phyloP scores from a whole-genome alignment of 75 land plant species.

The Pinus tabuliformis region DNA sequence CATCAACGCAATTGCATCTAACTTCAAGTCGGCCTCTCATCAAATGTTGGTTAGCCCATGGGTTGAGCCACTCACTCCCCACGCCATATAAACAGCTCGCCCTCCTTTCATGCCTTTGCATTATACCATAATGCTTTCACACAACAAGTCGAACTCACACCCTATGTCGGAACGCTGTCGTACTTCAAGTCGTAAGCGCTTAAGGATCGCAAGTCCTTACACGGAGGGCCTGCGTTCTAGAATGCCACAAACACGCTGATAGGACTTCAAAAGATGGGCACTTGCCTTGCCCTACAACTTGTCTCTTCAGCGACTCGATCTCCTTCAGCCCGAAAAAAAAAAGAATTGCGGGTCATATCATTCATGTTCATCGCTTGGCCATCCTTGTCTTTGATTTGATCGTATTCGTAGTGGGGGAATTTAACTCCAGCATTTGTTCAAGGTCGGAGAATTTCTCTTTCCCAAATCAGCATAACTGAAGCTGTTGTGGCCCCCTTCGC shows the following conservation, averaged over 20 bases:
- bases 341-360: constrained; percentile 11
- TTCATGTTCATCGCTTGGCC: neutral
- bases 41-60: no score
- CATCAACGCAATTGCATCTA: no score
- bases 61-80: no score
- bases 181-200: no score
- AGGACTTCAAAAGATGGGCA: constrained; percentile 32
- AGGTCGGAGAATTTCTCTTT: constrained; percentile 29
- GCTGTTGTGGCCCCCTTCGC: constrained; percentile 32
- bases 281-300: neutral
- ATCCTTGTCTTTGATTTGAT: neutral
- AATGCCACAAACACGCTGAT: constrained; percentile 41
- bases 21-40: no score
- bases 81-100: no score
- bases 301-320: constrained; percentile 9
- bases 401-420: constrained; percentile 40
- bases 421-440: constrained; percentile 31
- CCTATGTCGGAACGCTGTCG: no score
- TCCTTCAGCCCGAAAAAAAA: constrained; percentile 41
- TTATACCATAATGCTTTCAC: no score
- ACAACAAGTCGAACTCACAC: no score
- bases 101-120: no score
- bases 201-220: no score
- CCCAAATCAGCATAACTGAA: constrained; percentile 41
- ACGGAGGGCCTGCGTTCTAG: constrained; percentile 41